Evolutionary conservation across 257 asterid species (phyloP).

Genomic region (Lantana camara): DNA sequence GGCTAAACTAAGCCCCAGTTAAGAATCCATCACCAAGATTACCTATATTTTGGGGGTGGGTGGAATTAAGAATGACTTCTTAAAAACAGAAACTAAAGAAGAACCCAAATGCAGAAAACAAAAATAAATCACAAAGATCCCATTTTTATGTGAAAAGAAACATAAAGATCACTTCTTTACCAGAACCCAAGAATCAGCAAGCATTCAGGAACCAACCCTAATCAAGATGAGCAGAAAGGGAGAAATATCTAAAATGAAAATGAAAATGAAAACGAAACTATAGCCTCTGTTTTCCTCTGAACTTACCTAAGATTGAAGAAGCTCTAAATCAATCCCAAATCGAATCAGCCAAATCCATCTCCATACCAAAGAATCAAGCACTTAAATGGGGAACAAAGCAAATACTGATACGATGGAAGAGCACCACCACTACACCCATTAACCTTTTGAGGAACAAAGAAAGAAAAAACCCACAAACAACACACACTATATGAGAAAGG

Average conservation of each 20-base stretch:
- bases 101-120: slow-evolving; percentile 32
- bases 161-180: slow-evolving; percentile 30
- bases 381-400: slow-evolving; percentile 22
- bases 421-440: slow-evolving; percentile 22
- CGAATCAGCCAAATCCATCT: slow-evolving; percentile 28
- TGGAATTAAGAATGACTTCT: not conserved
- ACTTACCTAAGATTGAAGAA: slow-evolving; percentile 30
- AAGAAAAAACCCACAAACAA: slow-evolving; percentile 29
- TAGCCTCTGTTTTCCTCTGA: slow-evolving; percentile 7
- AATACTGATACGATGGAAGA: slow-evolving; percentile 23
- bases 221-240: slow-evolving; percentile 1
- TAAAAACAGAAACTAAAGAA: slow-evolving; percentile 14
- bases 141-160: slow-evolving; percentile 14
- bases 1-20: slow-evolving; percentile 26
- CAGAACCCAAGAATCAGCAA: slow-evolving; percentile 18
- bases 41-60: not conserved
- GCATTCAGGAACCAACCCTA: not conserved
- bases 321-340: slow-evolving; percentile 23
- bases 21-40: not conserved
- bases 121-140: not conserved
- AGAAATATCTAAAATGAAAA: no score
- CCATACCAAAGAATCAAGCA: slow-evolving; percentile 21
- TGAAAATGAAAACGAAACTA: slow-evolving; percentile 14
- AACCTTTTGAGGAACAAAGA: slow-evolving; percentile 36
- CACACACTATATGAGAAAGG: slow-evolving; percentile 21